Conservation (phyloP, 176 grass and related monocot species). For the Eremochloa ophiuroides region DNA sequence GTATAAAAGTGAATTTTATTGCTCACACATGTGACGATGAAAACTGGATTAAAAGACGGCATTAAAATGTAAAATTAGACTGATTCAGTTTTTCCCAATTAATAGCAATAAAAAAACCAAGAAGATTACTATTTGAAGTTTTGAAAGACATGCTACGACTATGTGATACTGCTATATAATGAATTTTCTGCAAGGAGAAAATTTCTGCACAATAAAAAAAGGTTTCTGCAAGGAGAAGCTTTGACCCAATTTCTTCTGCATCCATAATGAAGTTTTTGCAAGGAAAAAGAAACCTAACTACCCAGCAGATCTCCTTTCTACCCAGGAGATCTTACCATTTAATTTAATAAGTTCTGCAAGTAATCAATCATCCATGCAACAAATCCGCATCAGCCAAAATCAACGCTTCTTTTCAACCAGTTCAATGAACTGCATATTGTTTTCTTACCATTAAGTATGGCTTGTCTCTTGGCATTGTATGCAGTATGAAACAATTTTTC, state of each 20-base stretch:
- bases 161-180: neutral
- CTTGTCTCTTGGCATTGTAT: slow-evolving; percentile 71
- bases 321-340: neutral
- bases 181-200: too few species aligned
- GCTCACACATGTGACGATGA: neutral
- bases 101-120: slow-evolving; percentile 10
- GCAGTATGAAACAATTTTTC: slow-evolving; percentile 48
- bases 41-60: neutral
- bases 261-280: neutral
- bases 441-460: slow-evolving; percentile 54
- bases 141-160: neutral
- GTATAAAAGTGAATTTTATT: slow-evolving; percentile 14
- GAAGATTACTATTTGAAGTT: slow-evolving; percentile 6
- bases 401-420: too few species aligned
- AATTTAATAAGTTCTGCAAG: neutral
- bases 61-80: neutral
- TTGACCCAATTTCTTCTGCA: too few species aligned
- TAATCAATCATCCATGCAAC: neutral
- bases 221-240: too few species aligned
- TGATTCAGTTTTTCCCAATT: neutral
- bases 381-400: too few species aligned
- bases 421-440: slow-evolving; percentile 13
- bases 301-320: neutral
- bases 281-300: neutral
- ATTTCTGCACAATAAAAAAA: too few species aligned